phyloP scores from a whole-genome alignment of 2,329 filamentous ascomycete species.

The Proliferodiscus dingleyae region DNA sequence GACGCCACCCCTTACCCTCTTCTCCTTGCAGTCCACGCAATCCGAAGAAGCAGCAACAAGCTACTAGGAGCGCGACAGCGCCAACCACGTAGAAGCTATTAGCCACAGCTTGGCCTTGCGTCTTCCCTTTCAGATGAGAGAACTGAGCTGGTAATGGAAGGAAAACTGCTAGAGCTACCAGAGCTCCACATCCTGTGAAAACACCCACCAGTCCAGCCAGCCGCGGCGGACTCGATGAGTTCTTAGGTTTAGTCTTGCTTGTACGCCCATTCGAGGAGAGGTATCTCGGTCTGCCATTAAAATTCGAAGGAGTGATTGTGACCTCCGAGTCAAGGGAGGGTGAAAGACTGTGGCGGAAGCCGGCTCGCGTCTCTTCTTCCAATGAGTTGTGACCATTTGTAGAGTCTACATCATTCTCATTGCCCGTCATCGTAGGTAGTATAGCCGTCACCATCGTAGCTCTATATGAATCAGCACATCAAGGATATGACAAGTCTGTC shows the following conservation, averaged over 20 bases:
- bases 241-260: conserved; percentile 13
- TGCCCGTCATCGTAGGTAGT: conserved; percentile 65
- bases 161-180: conserved; percentile 77
- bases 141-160: conserved; percentile 83
- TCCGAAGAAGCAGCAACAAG: conserved; percentile 72
- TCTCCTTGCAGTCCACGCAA: conserved; percentile 66
- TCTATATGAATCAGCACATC: conserved; percentile 31
- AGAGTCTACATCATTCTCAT: conserved; percentile 21
- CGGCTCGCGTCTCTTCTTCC: conserved; percentile 16
- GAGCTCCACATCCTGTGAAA: conserved; percentile 86
- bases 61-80: conserved; percentile 64
- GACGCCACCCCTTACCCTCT: conserved; percentile 67
- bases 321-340: conserved; percentile 68
- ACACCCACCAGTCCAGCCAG: conserved; percentile 88
- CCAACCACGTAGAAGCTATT: conserved; percentile 88
- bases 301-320: conserved; percentile 67
- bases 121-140: conserved; percentile 62
- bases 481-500: conserved; percentile 3
- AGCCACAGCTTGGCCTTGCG: conserved; percentile 68
- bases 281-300: conserved; percentile 16
- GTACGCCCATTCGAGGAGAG: conserved; percentile 4
- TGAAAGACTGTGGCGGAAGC: conserved; percentile 53
- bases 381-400: conserved; percentile 14
- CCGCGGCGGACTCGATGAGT: conserved; percentile 46
- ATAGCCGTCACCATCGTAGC: conserved; percentile 97